Base-by-base conservation (phyloP, 169 alveolate genomes). In the Nephromyces sp. region DNA sequence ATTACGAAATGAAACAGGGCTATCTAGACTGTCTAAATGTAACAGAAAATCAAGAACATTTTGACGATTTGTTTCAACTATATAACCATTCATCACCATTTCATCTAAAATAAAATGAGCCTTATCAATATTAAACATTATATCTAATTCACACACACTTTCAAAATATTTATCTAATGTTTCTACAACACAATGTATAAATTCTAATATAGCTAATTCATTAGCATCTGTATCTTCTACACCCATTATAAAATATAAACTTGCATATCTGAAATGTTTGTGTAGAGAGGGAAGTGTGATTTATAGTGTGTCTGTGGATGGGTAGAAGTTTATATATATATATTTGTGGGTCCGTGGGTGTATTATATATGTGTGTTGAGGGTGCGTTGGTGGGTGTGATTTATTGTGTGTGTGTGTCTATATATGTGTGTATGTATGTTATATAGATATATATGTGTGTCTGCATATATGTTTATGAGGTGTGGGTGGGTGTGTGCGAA, bases 21-120 rank as follows among this genome's bases (percentile, higher is more conserved):
- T n/a, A n/a, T n/a, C n/a, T n/a, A 43, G 57, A 43, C n/a, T 43
- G n/a, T 43, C 57, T n/a, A 43, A 15, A 15, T 43, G 57, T 15
- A n/a, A 27, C 30, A 72, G 33, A 30, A 33, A 61, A 1, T 57
- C 72, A 29, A 72, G 32, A 8, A 72, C 34, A 43, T 61, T 72
- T 1, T 64, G 30, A 27, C 51, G 33, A 67, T 72, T 72, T 2
- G 79, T 72, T 28, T 72, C 79, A 32, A 72, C 66, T n/a, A 64
- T 66, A 32, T 77, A 75, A 61, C 86, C 86, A 62, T 80, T 73
- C 52, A 75, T 35, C 29, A 96, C 86, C 95, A 97, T 94, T 81
- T 97, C 99, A 77, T 96, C 98, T 22, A 97, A 84, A 35, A 97
- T 94, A 84, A 94, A 93, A 80, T 97, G 99, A 24, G 98, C 98